Base-by-base conservation (phyloP, 2,329 filamentous ascomycete genomes). In the Trichoderma harzianum region DNA sequence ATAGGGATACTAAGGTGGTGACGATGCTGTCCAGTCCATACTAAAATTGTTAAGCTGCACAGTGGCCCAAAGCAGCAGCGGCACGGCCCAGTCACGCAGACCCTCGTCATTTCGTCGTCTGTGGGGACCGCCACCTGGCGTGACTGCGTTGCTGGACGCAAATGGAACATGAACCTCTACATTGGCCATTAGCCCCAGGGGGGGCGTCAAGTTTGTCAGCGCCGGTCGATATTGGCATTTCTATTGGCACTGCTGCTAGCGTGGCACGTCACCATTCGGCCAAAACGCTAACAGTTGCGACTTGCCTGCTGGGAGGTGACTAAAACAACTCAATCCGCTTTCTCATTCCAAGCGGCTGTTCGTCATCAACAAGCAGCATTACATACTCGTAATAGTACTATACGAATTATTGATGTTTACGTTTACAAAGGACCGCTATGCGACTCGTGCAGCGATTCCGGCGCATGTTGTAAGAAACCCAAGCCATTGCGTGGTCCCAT, bases 91-190 rank as follows among this genome's bases (percentile, higher is more conserved):
- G 74, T 74, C 74, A 75, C 74, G 74, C 61, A 71, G 70, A 58
- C 55, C 43, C 57, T 71, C 71, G 69, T 76, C 74, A 74, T 76
- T 72, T 76, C 72, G 70, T 74, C 55, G 73, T 61, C 57, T 60
- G 72, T 73, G 74, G 74, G 72, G 74, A 72, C 74, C 74, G 70
- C 69, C 71, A 72, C 71, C 71, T 72, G 71, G 71, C 71, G 36
- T 64, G 39, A 69, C 57, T 67, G 43, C 70, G 55, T 28, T 69
- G 57, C 36, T 53, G 24, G 64, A 64, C n/a, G 16, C 43, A 24
- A 34, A 18, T 53, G 62, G 30, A 64, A 69, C 30, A 69, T 64
- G 69, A 24, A 34, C 24, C 7, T 30, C 28, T 47, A 30, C 39
- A 24, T 18, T 18, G 47, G 28, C 18, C 18, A n/a, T 6, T 43